Evolutionary conservation across 1,284 basidiomycete species (phyloP).

Genomic region (Leccinum angustisporum): DNA sequence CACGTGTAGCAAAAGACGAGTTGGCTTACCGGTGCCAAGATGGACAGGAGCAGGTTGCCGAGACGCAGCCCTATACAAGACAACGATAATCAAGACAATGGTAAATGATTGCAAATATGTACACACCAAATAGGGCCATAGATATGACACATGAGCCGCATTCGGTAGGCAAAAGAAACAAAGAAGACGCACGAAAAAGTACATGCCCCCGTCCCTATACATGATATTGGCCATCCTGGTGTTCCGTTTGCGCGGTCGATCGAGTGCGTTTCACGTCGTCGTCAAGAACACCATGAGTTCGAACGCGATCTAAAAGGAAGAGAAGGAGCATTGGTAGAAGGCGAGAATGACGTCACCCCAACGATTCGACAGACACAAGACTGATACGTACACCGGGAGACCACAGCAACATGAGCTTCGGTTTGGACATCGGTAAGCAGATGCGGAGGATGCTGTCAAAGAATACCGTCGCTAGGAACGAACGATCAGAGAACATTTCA

Average conservation of each 20-base stretch:
- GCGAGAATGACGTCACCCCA: not conserved
- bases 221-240: conserved; percentile 19
- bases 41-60: conserved; percentile 30
- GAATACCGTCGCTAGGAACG: conserved; percentile 15
- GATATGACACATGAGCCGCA: not conserved
- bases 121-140: conserved; percentile 31
- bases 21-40: conserved; percentile 31
- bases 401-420: conserved; percentile 32
- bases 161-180: not conserved
- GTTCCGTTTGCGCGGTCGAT: conserved; percentile 29
- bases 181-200: conserved; percentile 38
- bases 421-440: conserved; percentile 19
- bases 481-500: not conserved
- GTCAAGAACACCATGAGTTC: conserved; percentile 38
- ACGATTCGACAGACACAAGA: not conserved
- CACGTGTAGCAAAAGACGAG: not conserved
- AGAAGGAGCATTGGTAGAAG: not conserved
- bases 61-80: conserved; percentile 30
- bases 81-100: not conserved
- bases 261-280: conserved; percentile 39
- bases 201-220: conserved; percentile 35
- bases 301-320: conserved; percentile 33
- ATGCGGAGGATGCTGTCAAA: conserved; percentile 10
- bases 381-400: conserved; percentile 30
- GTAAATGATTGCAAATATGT: not conserved